A percentile compares a stretch with the other conserved stretches of the same genome.
Evolutionary conservation across 768 basidiomycete species (phyloP).

Genomic region (Rhodotorula graminis): DNA sequence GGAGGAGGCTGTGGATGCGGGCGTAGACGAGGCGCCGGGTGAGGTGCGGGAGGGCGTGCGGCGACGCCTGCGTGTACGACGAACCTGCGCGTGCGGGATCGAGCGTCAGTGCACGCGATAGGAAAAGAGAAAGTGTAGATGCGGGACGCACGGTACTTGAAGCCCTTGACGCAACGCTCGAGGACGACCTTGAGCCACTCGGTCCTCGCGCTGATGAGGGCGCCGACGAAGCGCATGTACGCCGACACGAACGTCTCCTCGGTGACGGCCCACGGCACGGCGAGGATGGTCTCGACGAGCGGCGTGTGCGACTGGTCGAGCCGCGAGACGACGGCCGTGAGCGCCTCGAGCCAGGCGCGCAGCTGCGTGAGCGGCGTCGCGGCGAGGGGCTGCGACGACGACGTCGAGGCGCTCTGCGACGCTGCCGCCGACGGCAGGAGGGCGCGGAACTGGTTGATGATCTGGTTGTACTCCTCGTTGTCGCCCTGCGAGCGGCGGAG

Average conservation of each 20-base stretch:
- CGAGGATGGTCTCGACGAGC: constrained; percentile 79
- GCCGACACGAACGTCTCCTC: constrained; percentile 75
- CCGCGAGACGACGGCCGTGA: constrained; percentile 87
- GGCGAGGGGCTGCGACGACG: constrained; percentile 49
- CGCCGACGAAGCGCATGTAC: constrained; percentile 82
- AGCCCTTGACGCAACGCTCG: constrained; percentile 71
- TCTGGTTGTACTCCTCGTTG: constrained; percentile 73
- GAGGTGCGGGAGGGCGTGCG: constrained; percentile 46
- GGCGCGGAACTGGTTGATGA: constrained; percentile 71
- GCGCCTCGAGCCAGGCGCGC: constrained; percentile 73
- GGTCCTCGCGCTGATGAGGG: constrained; percentile 83
- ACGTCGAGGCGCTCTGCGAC: constrained; percentile 28
- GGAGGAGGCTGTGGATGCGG: constrained; percentile 77
- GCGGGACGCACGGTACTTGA: constrained; percentile 87
- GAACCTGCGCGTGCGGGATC: constrained; percentile 4
- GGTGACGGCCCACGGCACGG: constrained; percentile 87
- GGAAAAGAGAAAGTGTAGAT: too few relatives aligned
- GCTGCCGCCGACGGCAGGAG: constrained; percentile 21
- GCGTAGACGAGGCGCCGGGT: constrained; percentile 80
- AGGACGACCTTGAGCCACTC: constrained; percentile 85
- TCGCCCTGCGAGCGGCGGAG: constrained; percentile 55
- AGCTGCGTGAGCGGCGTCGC: constrained; percentile 48
- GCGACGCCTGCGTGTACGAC: constrained; percentile 32
- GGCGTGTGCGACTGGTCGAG: constrained; percentile 72
- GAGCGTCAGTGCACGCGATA: too few relatives aligned